Percentiles rank a stretch among this genome's conserved stretches.
Evolutionary conservation across 805 yeast species (phyloP).

Genomic region (Blastobotrys americana): DNA sequence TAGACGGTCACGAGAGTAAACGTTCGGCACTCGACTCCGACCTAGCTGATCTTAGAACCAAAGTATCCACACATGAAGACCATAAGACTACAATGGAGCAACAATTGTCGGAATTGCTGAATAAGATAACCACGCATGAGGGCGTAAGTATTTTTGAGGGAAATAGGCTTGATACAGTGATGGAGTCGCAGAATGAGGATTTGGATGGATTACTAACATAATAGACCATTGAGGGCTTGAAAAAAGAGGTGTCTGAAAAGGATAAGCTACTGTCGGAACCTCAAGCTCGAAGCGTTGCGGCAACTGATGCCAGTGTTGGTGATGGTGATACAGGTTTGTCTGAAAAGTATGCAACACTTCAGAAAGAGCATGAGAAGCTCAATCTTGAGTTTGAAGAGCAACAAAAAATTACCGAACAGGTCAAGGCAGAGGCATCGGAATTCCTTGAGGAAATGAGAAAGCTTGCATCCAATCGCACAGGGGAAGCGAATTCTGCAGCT

Average conservation of each 20-base stretch:
- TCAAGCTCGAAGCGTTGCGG: too few relatives aligned
- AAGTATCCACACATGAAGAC: background rate
- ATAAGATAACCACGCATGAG: background rate
- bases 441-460: constrained; percentile 34
- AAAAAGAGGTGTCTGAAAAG: constrained; percentile 6
- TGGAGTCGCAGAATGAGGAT: too few relatives aligned
- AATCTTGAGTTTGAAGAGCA: constrained; percentile 20
- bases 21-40: too few relatives aligned
- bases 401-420: constrained; percentile 30
- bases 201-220: constrained; percentile 4
- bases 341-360: constrained; percentile 18
- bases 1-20: background rate
- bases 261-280: constrained; percentile 7
- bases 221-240: constrained; percentile 1
- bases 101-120: background rate
- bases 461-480: constrained; percentile 27
- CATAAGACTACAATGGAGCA: background rate
- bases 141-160: background rate
- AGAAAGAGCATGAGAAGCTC: constrained; percentile 20
- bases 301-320: constrained; percentile 2
- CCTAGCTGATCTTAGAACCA: background rate
- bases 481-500: background rate
- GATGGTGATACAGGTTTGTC: constrained; percentile 10
- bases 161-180: too few relatives aligned
- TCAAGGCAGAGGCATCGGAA: constrained; percentile 31